Percentiles rank a stretch among this genome's conserved stretches.
These are phyloP conservation scores for Oenanthe javanica DNA, from an alignment of 140 eudicot genomes.

Conservation along the genomic window DNA sequence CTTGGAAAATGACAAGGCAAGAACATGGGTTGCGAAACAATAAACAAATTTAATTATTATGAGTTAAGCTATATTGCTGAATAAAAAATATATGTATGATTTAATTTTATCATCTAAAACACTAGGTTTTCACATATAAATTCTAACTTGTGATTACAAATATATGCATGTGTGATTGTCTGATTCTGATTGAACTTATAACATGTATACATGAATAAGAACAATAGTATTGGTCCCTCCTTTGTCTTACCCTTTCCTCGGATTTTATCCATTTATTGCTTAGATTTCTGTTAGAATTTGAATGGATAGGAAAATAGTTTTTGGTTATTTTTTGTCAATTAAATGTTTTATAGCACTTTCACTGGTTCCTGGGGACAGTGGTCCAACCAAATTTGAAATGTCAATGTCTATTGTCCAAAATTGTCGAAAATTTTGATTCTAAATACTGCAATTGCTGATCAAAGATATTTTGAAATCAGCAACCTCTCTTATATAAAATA, in stretches of 20 bases:
- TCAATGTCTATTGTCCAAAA: not conserved
- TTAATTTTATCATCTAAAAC: not conserved
- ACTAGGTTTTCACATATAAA: not conserved
- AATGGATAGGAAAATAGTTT: not conserved
- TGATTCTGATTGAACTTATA: not conserved
- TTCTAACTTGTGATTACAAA: not conserved
- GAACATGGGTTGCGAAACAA: not conserved
- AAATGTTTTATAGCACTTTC: not conserved
- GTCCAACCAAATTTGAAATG: slow-evolving; percentile 5
- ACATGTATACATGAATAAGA: not conserved
- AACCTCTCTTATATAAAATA: no score
- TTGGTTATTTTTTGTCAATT: not conserved
- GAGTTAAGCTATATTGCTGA: not conserved
- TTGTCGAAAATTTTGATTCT: not conserved
- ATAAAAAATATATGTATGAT: no score
- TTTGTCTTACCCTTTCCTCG: not conserved
- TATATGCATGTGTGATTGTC: not conserved
- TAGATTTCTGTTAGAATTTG: not conserved
- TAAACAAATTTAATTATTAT: not conserved
- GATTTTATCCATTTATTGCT: slow-evolving; percentile 3
- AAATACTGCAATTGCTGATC: not conserved
- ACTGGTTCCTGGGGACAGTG: not conserved
- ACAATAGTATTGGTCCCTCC: not conserved
- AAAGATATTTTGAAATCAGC: not conserved
- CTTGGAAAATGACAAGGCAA: slow-evolving; percentile 5